phyloP scores from a whole-genome alignment of 2,329 filamentous ascomycete genomes.

The Penicillium sp. region DNA sequence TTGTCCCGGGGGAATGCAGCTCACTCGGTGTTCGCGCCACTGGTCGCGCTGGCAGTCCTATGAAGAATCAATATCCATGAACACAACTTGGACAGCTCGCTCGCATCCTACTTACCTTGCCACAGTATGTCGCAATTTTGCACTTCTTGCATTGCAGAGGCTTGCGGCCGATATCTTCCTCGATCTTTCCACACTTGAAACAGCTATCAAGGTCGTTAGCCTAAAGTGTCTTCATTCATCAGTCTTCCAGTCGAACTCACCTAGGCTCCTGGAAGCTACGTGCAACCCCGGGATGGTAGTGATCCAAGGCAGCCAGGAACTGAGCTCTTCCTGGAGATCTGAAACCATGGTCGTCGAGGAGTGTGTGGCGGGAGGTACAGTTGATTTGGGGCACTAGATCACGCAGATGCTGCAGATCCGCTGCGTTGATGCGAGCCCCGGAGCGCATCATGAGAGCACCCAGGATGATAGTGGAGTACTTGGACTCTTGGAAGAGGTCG shows the following conservation, averaged over 20 bases:
- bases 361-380: background rate
- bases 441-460: slow-evolving; percentile 5
- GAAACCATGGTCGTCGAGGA: background rate
- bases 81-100: too few species aligned
- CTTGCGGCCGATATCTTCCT: background rate
- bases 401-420: slow-evolving; percentile 1
- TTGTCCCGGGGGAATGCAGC: background rate
- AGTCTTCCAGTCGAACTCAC: background rate
- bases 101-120: background rate
- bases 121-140: slow-evolving; percentile 1
- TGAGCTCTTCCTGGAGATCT: slow-evolving; percentile 5
- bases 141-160: background rate
- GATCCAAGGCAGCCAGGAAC: slow-evolving; percentile 8
- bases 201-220: background rate
- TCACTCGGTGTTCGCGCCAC: background rate
- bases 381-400: background rate
- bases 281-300: slow-evolving; percentile 2
- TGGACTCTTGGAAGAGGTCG: background rate
- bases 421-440: background rate
- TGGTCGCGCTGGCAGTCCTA: slow-evolving; percentile 1
- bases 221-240: too few species aligned
- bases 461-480: slow-evolving; percentile 5
- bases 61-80: background rate
- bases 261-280: slow-evolving; percentile 2
- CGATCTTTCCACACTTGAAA: slow-evolving; percentile 6